Conservation (phyloP, 202 grass and related monocot genomes). For the Carex arenaria region DNA sequence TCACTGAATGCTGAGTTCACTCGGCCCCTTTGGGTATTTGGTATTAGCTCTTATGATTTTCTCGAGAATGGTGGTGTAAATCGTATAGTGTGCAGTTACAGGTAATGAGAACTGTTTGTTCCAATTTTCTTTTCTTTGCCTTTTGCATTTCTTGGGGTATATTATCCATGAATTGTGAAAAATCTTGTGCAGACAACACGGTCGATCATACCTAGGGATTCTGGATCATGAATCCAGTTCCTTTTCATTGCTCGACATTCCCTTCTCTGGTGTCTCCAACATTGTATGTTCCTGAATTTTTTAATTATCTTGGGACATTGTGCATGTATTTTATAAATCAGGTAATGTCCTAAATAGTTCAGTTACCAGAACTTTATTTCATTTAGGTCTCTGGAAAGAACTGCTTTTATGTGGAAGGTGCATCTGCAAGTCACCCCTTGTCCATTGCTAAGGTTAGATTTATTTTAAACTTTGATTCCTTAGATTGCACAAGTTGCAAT, state of each 20-base stretch:
- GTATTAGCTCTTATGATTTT: conserved; percentile 86
- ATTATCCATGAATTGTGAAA: neutral
- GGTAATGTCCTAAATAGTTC: neutral
- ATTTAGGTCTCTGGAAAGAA: conserved; percentile 44
- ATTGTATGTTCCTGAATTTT: conserved; percentile 49
- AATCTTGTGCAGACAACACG: conserved; percentile 55
- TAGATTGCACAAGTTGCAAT: neutral
- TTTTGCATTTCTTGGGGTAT: neutral
- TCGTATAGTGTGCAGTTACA: conserved; percentile 82
- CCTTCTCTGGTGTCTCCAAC: conserved; percentile 65
- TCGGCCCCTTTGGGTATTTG: conserved; percentile 82
- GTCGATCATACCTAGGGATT: conserved; percentile 72
- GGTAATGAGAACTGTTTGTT: conserved; percentile 39
- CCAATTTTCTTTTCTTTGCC: neutral
- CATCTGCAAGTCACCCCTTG: conserved; percentile 57
- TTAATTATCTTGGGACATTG: neutral
- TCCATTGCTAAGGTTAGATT: conserved; percentile 79
- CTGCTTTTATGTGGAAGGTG: conserved; percentile 86
- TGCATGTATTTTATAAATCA: neutral
- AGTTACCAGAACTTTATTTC: conserved; percentile 13
- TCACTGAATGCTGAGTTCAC: conserved; percentile 84
- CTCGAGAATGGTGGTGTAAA: conserved; percentile 40
- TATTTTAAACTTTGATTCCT: neutral
- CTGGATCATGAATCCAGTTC: conserved; percentile 54
- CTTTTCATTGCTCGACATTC: conserved; percentile 69